Conservation (phyloP, 2,329 filamentous ascomycete species). For the Diaporthe capsici region DNA sequence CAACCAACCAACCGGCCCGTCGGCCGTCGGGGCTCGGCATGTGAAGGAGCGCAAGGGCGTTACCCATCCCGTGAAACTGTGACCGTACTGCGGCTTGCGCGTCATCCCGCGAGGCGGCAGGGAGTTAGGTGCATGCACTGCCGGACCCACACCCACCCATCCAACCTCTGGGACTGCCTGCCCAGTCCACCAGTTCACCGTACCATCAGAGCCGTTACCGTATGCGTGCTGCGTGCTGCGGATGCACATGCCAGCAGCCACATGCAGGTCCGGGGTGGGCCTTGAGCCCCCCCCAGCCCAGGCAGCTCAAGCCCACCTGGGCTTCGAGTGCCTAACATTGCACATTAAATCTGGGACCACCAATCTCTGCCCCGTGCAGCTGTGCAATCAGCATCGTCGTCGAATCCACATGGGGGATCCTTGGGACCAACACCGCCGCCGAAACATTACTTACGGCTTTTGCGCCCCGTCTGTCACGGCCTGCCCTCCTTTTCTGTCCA, state of each 20-base stretch:
- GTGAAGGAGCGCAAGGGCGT: background rate
- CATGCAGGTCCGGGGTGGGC: constrained; percentile 22
- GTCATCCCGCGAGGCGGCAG: constrained; percentile 21
- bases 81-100: constrained; percentile 13
- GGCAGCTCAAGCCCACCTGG: constrained; percentile 23
- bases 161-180: background rate
- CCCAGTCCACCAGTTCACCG: background rate
- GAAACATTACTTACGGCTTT: constrained; percentile 12
- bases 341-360: constrained; percentile 25
- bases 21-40: constrained; percentile 23
- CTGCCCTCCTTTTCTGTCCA: constrained; percentile 20
- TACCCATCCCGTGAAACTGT: background rate
- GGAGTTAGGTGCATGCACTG: background rate
- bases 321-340: constrained; percentile 1
- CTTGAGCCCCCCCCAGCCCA: background rate
- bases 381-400: constrained; percentile 27
- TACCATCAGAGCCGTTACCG: background rate
- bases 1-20: background rate
- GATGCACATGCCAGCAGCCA: constrained; percentile 22
- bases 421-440: constrained; percentile 20
- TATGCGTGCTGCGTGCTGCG: background rate
- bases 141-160: constrained; percentile 30
- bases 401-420: constrained; percentile 30
- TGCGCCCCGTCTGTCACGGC: background rate
- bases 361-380: constrained; percentile 17